A percentile compares a stretch with the other conserved stretches of the same genome.
These are phyloP conservation scores for Cyanidioschyzon merolae DNA, from an alignment of 23 red algal species.

Conservation along the genomic window DNA sequence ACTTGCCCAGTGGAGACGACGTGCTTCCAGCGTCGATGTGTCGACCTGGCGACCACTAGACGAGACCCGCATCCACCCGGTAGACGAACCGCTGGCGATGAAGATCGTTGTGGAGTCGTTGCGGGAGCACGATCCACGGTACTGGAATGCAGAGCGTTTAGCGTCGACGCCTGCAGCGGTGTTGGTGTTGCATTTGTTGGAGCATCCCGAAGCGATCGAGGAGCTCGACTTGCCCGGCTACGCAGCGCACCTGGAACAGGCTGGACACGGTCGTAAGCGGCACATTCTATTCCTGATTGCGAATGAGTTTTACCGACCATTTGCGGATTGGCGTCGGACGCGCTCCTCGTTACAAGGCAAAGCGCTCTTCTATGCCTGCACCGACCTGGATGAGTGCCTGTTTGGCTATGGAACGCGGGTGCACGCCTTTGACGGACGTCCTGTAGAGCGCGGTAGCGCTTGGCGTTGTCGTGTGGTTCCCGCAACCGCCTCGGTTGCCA, in stretches of 20 bases:
- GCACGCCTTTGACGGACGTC: neutral
- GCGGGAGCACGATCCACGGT: slow-evolving; percentile 30
- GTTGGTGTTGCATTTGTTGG: slow-evolving; percentile 3
- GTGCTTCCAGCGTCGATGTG: too few relatives aligned
- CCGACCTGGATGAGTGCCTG: neutral
- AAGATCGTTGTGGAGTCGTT: slow-evolving; percentile 78
- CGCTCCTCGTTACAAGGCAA: neutral
- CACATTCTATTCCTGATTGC: neutral
- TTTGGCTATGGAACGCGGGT: slow-evolving; percentile 8
- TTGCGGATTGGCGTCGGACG: neutral
- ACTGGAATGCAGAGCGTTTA: neutral
- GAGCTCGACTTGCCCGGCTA: slow-evolving; percentile 3
- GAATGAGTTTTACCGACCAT: neutral
- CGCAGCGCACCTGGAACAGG: neutral
- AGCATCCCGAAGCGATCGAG: slow-evolving; percentile 3
- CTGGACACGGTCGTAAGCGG: neutral
- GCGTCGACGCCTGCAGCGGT: neutral
- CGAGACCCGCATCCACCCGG: slow-evolving; percentile 83
- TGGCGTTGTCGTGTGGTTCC: neutral
- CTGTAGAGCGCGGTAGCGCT: neutral
- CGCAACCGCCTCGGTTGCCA: neutral
- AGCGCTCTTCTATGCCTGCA: slow-evolving; percentile 8
- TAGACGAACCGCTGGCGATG: slow-evolving; percentile 62
- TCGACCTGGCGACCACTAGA: slow-evolving; percentile 48
- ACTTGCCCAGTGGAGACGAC: too few relatives aligned